Evolutionary conservation across 352 stramenopile genomes (phyloP).

Genomic region (Saprolegnia parasitica): DNA sequence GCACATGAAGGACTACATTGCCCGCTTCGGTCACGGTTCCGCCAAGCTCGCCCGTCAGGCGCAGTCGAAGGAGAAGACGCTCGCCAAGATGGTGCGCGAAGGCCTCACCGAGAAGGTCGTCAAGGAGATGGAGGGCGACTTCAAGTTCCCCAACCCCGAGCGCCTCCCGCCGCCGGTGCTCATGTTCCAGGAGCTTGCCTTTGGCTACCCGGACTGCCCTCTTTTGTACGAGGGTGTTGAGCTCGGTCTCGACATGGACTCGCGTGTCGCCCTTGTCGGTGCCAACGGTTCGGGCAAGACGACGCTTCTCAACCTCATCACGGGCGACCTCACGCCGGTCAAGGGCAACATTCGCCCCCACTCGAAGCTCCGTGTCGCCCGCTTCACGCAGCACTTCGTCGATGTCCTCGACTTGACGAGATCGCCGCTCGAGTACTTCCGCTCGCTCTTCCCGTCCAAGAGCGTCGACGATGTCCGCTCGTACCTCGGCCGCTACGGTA

Average conservation of each 20-base stretch:
- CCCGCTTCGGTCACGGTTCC: constrained; percentile 96
- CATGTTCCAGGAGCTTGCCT: constrained; percentile 97
- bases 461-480: constrained; percentile 92
- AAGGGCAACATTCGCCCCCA: constrained; percentile 94
- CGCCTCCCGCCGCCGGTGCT: constrained; percentile 93
- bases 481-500: constrained; percentile 95
- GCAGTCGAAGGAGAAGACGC: constrained; percentile 97
- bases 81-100: constrained; percentile 96
- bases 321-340: constrained; percentile 90
- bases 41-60: constrained; percentile 97
- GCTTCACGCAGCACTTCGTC: constrained; percentile 98
- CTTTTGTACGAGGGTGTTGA: constrained; percentile 91
- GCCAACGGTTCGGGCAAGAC: constrained; percentile 96
- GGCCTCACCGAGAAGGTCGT: constrained; percentile 94
- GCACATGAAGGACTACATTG: constrained; percentile 99
- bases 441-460: constrained; percentile 89
- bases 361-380: constrained; percentile 93
- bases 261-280: constrained; percentile 94
- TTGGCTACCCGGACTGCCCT: constrained; percentile 90
- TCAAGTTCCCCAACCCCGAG: constrained; percentile 97
- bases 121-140: constrained; percentile 82
- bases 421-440: constrained; percentile 97
- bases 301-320: constrained; percentile 98
- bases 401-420: constrained; percentile 96
- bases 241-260: constrained; percentile 97